phyloP scores from a whole-genome alignment of 805 yeast species.

The Yamadazyma phyllophila region DNA sequence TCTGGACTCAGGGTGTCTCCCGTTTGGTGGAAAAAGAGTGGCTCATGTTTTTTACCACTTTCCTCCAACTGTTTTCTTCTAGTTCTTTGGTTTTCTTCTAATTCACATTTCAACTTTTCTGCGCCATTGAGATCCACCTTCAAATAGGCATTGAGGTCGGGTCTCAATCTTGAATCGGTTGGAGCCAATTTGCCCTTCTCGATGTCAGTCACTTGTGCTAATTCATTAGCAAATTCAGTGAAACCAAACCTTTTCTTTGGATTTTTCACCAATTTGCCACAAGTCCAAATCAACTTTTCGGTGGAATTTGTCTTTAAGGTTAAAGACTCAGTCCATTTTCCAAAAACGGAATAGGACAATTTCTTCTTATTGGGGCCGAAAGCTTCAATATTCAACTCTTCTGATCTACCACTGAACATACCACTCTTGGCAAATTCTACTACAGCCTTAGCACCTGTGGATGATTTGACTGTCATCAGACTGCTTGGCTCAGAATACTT shows the following conservation, averaged over 20 bases:
- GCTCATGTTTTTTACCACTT: slow-evolving; percentile 44
- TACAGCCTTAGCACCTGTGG: slow-evolving; percentile 65
- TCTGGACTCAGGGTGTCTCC: slow-evolving; percentile 32
- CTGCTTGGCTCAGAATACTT: slow-evolving; percentile 87
- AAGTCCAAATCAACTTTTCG: slow-evolving; percentile 62
- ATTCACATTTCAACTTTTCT: slow-evolving; percentile 59
- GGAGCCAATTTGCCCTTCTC: slow-evolving; percentile 70
- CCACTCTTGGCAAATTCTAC: slow-evolving; percentile 79
- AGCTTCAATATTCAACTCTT: slow-evolving; percentile 52
- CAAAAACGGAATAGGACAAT: slow-evolving; percentile 48
- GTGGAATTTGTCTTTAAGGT: slow-evolving; percentile 41
- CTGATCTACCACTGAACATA: slow-evolving; percentile 81
- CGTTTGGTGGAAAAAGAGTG: slow-evolving; percentile 59
- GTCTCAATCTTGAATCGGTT: slow-evolving; percentile 87
- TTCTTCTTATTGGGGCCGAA: slow-evolving; percentile 34
- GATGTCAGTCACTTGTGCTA: slow-evolving; percentile 74
- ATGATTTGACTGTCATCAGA: slow-evolving; percentile 60
- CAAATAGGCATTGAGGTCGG: slow-evolving; percentile 77
- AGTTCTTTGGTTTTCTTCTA: slow-evolving; percentile 80
- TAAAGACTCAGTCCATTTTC: slow-evolving; percentile 82
- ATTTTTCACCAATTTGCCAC: slow-evolving; percentile 60
- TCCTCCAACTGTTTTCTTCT: slow-evolving; percentile 62
- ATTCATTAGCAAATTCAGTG: slow-evolving; percentile 73
- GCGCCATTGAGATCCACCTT: slow-evolving; percentile 68
- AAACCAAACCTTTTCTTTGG: slow-evolving; percentile 75